Conservation (phyloP, 176 grass and related monocot genomes). For the Aegilops umbellulata region DNA sequence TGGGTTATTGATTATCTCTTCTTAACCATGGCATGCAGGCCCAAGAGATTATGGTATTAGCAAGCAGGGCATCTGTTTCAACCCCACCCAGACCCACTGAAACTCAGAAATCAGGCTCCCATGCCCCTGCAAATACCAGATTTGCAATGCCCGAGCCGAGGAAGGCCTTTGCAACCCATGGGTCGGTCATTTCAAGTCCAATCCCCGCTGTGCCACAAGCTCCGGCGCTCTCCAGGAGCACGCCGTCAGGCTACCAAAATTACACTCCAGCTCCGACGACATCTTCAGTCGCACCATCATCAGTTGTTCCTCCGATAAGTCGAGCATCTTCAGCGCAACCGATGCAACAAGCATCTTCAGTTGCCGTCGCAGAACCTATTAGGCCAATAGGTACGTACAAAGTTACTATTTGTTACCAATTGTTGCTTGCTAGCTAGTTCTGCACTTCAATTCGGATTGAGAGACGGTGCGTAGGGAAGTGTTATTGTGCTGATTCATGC, state of each 20-base stretch:
- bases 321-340: slow-evolving; percentile 32
- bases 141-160: slow-evolving; percentile 33
- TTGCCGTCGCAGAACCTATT: slow-evolving; percentile 1
- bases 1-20: no score
- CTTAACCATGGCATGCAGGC: slow-evolving; percentile 31
- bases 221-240: slow-evolving; percentile 22
- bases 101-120: slow-evolving; percentile 17
- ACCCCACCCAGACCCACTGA: slow-evolving; percentile 11
- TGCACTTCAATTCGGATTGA: not conserved
- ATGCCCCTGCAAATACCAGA: slow-evolving; percentile 24
- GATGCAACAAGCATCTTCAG: slow-evolving; percentile 25
- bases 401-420: not conserved
- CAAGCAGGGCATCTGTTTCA: slow-evolving; percentile 55
- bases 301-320: slow-evolving; percentile 23
- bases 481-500: not conserved
- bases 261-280: slow-evolving; percentile 19
- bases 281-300: not conserved
- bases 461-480: no score
- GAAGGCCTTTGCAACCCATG: slow-evolving; percentile 22
- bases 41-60: slow-evolving; percentile 67
- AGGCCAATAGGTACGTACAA: slow-evolving; percentile 66
- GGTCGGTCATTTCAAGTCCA: slow-evolving; percentile 38
- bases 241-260: slow-evolving; percentile 46
- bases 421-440: not conserved
- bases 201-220: slow-evolving; percentile 27